Conservation (phyloP, 169 alveolate species). For the Eimeria acervulina region DNA sequence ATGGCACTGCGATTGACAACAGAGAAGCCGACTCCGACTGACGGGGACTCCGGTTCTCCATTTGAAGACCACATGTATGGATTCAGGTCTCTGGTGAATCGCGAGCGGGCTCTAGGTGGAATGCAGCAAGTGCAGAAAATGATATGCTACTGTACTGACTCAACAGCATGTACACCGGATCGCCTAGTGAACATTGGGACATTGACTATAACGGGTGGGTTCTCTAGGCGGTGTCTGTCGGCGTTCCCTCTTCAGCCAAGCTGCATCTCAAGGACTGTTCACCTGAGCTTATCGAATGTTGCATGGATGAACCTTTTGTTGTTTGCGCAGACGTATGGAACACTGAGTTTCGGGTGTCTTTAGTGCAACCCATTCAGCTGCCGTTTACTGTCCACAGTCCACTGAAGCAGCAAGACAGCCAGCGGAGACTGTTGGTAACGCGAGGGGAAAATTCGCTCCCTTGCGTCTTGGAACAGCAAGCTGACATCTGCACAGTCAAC, state of each 20-base stretch:
- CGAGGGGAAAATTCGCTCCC: constrained; percentile 23
- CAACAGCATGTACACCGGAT: constrained; percentile 60
- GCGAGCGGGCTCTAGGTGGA: constrained; percentile 23
- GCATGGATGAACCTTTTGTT: background rate
- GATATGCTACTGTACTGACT: constrained; percentile 76
- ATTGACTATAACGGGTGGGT: constrained; percentile 57
- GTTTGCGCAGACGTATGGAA: constrained; percentile 68
- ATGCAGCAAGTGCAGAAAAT: background rate
- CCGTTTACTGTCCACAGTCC: constrained; percentile 53
- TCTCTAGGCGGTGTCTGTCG: background rate
- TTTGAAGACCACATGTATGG: constrained; percentile 1
- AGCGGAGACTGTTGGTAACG: constrained; percentile 7
- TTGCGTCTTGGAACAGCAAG: constrained; percentile 8
- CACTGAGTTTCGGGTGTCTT: constrained; percentile 27
- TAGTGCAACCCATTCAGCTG: constrained; percentile 3
- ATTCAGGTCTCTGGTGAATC: constrained; percentile 26
- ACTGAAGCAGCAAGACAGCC: constrained; percentile 6
- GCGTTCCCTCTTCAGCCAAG: background rate
- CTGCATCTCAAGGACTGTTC: background rate
- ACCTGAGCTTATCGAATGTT: background rate
- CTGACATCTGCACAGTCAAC: background rate
- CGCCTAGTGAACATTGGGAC: constrained; percentile 63
- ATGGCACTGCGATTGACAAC: constrained; percentile 52
- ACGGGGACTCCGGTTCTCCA: background rate
- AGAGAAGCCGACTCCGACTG: too few relatives aligned